Evolutionary conservation across 2,329 filamentous ascomycete genomes (phyloP).

Genomic region (Claviceps sp.): DNA sequence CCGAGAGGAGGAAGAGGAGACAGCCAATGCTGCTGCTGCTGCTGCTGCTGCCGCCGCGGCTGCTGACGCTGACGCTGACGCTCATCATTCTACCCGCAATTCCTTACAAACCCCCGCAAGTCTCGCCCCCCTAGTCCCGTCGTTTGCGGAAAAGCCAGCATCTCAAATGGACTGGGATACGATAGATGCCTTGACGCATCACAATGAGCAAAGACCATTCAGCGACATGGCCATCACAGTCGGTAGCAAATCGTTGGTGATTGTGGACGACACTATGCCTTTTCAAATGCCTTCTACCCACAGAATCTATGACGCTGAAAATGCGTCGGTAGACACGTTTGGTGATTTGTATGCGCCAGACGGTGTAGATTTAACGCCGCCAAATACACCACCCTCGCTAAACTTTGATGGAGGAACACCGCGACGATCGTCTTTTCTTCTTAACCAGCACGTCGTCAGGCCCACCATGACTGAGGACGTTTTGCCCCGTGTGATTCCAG

Average conservation of each 20-base stretch:
- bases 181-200: constrained; percentile 21
- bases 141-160: constrained; percentile 27
- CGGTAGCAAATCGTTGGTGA: constrained; percentile 83
- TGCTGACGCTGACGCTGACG: constrained; percentile 7
- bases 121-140: constrained; percentile 14
- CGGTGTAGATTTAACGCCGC: constrained; percentile 43
- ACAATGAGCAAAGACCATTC: constrained; percentile 25
- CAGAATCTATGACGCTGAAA: constrained; percentile 28
- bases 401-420: constrained; percentile 29
- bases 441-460: constrained; percentile 32
- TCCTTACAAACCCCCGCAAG: constrained; percentile 11
- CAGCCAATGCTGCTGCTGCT: neutral
- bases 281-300: constrained; percentile 37
- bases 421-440: constrained; percentile 40
- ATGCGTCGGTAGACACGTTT: constrained; percentile 38
- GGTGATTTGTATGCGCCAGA: constrained; percentile 35
- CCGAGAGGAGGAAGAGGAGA: constrained; percentile 44
- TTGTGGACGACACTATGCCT: constrained; percentile 56
- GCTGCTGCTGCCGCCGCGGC: constrained; percentile 20
- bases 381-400: constrained; percentile 43
- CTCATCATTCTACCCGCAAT: constrained; percentile 13
- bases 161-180: constrained; percentile 27
- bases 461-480: constrained; percentile 24
- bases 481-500: constrained; percentile 34
- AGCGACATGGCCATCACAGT: constrained; percentile 52